Percentiles rank a stretch among this genome's conserved stretches.
These are phyloP conservation scores for Penicillium sp. DNA, from an alignment of 2,329 filamentous ascomycete genomes.

Conservation along the genomic window DNA sequence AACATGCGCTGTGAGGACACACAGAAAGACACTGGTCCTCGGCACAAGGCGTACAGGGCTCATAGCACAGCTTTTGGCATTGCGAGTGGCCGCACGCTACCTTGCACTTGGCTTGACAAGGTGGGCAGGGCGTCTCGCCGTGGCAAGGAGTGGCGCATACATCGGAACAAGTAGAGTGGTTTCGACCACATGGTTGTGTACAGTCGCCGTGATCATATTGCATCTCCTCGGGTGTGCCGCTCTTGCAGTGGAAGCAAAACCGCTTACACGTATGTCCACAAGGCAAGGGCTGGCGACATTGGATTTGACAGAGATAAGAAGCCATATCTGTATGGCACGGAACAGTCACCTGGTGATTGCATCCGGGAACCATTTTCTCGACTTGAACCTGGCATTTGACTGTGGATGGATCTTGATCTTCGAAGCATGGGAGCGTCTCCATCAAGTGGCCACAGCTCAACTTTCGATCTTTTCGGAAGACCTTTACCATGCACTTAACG, in stretches of 20 bases:
- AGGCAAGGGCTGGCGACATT: conserved; percentile 44
- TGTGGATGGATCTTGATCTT: conserved; percentile 39
- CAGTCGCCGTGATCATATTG: conserved; percentile 41
- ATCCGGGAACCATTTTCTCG: conserved; percentile 48
- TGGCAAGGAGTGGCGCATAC: conserved; percentile 52
- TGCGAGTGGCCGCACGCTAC: conserved; percentile 52
- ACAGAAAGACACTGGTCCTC: conserved; percentile 49
- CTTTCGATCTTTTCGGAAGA: conserved; percentile 24
- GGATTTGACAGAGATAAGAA: conserved; percentile 30
- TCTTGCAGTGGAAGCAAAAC: conserved; percentile 48
- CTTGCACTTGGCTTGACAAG: conserved; percentile 45
- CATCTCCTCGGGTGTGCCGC: conserved; percentile 24
- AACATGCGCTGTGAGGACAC: conserved; percentile 50
- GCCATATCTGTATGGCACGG: conserved; percentile 48
- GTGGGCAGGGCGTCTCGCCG: conserved; percentile 26
- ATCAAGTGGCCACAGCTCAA: conserved; percentile 32
- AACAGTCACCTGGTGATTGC: conserved; percentile 50
- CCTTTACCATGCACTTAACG: conserved; percentile 26
- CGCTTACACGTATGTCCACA: conserved; percentile 57
- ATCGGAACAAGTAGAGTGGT: conserved; percentile 53
- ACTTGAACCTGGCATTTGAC: conserved; percentile 50
- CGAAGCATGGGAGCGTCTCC: conserved; percentile 31
- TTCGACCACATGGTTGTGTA: conserved; percentile 45
- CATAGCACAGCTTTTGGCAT: conserved; percentile 52
- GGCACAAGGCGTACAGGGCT: conserved; percentile 58